Base-by-base conservation (phyloP, 2,329 filamentous ascomycete species). In the Boeremia lycopersici region DNA sequence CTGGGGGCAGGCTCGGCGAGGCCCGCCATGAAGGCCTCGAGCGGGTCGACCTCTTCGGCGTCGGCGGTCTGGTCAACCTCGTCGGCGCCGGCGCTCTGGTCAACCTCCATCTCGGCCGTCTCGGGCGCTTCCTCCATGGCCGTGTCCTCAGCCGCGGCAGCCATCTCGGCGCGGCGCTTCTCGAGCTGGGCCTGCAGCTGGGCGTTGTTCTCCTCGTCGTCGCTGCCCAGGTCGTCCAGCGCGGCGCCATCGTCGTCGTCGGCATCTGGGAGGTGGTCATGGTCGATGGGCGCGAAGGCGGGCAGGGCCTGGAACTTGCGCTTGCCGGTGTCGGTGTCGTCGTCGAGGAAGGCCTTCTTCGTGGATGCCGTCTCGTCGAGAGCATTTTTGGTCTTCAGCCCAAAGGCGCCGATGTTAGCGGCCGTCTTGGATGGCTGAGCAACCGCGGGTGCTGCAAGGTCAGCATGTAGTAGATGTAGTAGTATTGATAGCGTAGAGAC, bases 1-100 rank as follows among this genome's bases (percentile, higher is more conserved):
- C 45, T 73, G 44, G 74, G 74, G 48, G 75, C 57, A 9, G 61
- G 40, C 42, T 71, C 68, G 51, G 67, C 38, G 44, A 89, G 80
- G 57, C 84, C 85, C 47, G 87, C 89, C 95, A 99, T 99, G 78
- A 96, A 99, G n/a, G 92, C 93, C 77, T 99, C 95, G 33, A 99
- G 80, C 7, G 95, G 91, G 73, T 99, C 95, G 31, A 95, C 78
- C 29, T 90, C 86, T 40, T 92, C 90, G 49, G n/a, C n/a, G n/a
- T n/a, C n/a, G n/a, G n/a, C n/a, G n/a, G n/a, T n/a, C n/a, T n/a
- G n/a, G n/a, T n/a, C n/a, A n/a, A n/a, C n/a, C n/a, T 91, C 87
- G 51, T 86, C 82, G 29, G 77, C 74, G 59, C 63, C 69, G 65
- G 63, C 62, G 46, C 56, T 59, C 48, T 67, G 77, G 62, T 86